These are phyloP conservation scores for Carex sylvatica DNA, from an alignment of 202 grass and related monocot species.

Conservation along the genomic window DNA sequence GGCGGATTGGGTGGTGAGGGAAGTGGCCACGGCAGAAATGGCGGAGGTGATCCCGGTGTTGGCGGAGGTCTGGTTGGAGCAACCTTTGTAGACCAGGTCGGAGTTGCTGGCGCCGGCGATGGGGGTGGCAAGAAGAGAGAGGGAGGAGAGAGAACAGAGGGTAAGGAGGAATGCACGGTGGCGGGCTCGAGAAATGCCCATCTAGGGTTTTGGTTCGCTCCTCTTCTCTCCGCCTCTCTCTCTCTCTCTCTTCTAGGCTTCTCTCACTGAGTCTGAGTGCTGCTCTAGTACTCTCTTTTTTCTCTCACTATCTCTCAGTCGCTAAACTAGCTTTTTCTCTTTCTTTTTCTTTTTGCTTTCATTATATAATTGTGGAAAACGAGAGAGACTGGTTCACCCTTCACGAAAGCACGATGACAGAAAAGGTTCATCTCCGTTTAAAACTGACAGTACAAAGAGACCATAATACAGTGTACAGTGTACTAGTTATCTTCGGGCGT, in stretches of 20 bases:
- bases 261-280: neutral
- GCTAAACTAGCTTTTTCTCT: neutral
- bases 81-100: constrained; percentile 89
- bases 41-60: constrained; percentile 23
- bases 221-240: neutral
- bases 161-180: constrained; percentile 23
- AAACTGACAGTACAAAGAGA: neutral
- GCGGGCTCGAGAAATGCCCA: constrained; percentile 49
- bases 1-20: constrained; percentile 54
- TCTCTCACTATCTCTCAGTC: neutral
- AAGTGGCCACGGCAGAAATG: constrained; percentile 41
- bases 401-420: neutral
- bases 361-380: constrained; percentile 11
- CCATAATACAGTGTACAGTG: neutral
- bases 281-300: neutral
- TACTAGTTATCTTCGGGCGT: neutral
- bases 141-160: neutral
- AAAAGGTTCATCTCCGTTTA: neutral
- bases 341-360: constrained; percentile 4
- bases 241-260: neutral
- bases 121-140: neutral
- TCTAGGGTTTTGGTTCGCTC: constrained; percentile 41
- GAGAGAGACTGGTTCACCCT: constrained; percentile 4
- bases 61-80: constrained; percentile 77
- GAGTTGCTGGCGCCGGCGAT: constrained; percentile 51